Conservation (phyloP, 164 flowering plant genomes). For the Stephania yunnanensis region DNA sequence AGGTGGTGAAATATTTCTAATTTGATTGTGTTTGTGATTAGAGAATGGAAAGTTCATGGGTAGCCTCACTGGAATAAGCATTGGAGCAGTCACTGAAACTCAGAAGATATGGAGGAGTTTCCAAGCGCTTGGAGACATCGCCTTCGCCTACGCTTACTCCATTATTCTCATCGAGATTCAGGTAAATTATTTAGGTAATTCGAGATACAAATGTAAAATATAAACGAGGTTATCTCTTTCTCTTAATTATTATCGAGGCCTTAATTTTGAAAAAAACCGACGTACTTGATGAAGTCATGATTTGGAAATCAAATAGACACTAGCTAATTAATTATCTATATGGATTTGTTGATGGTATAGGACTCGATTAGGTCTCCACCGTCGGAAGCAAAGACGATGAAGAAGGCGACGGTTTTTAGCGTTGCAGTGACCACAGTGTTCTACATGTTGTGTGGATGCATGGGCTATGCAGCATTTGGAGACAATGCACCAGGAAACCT, state of each 20-base stretch:
- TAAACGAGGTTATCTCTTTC: too few relatives aligned
- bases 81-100: conserved; percentile 12
- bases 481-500: conserved; percentile 23
- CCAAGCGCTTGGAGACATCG: conserved; percentile 18
- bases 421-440: conserved; percentile 11
- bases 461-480: conserved; percentile 26
- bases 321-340: background rate
- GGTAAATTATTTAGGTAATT: conserved; percentile 6
- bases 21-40: background rate
- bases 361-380: conserved; percentile 25
- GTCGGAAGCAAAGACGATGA: conserved; percentile 18
- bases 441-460: conserved; percentile 16
- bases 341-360: background rate
- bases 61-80: conserved; percentile 14
- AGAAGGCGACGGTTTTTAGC: conserved; percentile 15
- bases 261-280: too few relatives aligned
- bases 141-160: conserved; percentile 17
- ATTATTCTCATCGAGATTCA: conserved; percentile 23
- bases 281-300: too few relatives aligned
- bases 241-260: too few relatives aligned
- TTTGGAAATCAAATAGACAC: too few relatives aligned
- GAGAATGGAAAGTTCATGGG: conserved; percentile 9
- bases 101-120: conserved; percentile 17
- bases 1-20: too few relatives aligned
- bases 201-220: too few relatives aligned